Evolutionary conservation across 1,284 basidiomycete genomes (phyloP), one percentile per base, ranked within the genome.

Genomic region (Leccinum fallax): DNA sequence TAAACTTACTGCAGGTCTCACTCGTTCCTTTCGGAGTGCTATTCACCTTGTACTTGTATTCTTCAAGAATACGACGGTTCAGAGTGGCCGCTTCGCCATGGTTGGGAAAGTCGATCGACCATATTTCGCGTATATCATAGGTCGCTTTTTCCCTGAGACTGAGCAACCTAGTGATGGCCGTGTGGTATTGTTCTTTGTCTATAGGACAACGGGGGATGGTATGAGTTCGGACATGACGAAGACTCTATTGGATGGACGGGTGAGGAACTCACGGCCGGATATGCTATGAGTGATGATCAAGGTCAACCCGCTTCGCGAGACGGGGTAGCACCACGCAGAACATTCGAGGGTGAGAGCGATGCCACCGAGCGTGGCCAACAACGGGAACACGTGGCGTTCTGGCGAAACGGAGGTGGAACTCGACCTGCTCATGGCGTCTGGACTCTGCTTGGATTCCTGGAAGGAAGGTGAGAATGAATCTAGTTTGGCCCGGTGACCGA

Each of bases 131-230:
- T 32, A 85, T 75, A 8, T 71, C 72, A 55, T 60, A 67, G 51
- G 67, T 72, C 66, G 43, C 57, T 32, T n/a, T 66, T 57, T 58
- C 77, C 69, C 24, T 60, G 26, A 73, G 63, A 13, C 65, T 52
- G 64, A 84, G 80, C 5, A 85, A 65, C 10, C 66, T 67, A n/a
- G 74, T 63, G 6, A 85, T 75, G 6, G 77, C 68, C 1, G 78
- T 75, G 55, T 84, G 81, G 78, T 84, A 85, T 65, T 82, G 77
- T 65, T 85, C 83, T 66, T 85, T 85, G 61, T 82, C 83, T 85
- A 36, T 26, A 34, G 3, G 24, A 38, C 4, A n/a, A 30, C 26
- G 7, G 7, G 30, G 13, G 10, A 11, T 43, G 40, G n/a, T 21
- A 21, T 46, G 1, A 19, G 10, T n/a, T 58, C 30, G 4, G 55